phyloP scores from a whole-genome alignment of 2,329 filamentous ascomycete species.

The Penicillium palitans region DNA sequence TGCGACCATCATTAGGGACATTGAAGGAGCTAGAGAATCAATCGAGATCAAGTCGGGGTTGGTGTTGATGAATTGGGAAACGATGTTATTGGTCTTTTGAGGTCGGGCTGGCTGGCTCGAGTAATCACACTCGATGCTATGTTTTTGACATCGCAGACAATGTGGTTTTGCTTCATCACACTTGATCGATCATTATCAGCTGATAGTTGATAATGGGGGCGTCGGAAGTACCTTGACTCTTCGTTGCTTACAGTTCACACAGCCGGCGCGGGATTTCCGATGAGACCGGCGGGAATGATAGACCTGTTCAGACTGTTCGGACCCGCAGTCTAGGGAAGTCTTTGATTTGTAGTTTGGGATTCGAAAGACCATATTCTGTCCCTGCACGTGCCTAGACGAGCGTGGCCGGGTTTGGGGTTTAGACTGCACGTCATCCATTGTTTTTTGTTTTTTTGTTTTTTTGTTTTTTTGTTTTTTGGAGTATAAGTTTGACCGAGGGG shows the following conservation, averaged over 20 bases:
- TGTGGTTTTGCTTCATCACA: constrained; percentile 38
- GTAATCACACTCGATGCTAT: constrained; percentile 35
- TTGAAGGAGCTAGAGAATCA: constrained; percentile 21
- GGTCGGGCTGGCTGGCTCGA: constrained; percentile 7
- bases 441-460: too few species aligned
- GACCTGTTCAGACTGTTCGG: constrained; percentile 13
- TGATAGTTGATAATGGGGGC: neutral
- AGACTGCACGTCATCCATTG: constrained; percentile 1
- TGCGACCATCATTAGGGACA: constrained; percentile 24
- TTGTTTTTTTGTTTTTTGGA: too few species aligned
- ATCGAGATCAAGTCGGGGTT: constrained; percentile 12
- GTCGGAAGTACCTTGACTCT: constrained; percentile 35
- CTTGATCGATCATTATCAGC: constrained; percentile 17
- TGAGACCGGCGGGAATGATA: constrained; percentile 36
- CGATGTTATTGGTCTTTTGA: constrained; percentile 9
- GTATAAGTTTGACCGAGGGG: neutral
- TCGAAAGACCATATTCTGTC: constrained; percentile 30
- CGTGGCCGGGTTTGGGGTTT: constrained; percentile 1
- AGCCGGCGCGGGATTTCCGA: constrained; percentile 39
- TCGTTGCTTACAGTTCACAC: constrained; percentile 37
- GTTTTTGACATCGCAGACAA: constrained; percentile 35
- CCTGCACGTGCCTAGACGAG: constrained; percentile 19
- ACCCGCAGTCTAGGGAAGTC: neutral
- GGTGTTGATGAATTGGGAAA: constrained; percentile 18
- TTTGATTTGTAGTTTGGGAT: constrained; percentile 21